phyloP scores from a whole-genome alignment of 108 stramenopile species.

The Nitzschia palea region DNA sequence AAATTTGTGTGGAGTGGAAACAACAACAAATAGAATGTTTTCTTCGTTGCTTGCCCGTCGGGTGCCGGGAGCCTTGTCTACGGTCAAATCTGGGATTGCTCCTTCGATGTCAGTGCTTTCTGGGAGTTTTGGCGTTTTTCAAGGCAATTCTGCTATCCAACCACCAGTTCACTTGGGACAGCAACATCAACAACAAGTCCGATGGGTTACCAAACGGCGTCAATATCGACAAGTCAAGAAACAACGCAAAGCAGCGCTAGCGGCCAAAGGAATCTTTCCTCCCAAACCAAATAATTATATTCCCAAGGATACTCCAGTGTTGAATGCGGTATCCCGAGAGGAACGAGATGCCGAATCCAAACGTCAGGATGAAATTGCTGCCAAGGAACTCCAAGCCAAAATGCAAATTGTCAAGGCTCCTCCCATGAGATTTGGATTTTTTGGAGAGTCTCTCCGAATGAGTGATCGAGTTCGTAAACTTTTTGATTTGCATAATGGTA shows the following conservation, averaged over 20 bases:
- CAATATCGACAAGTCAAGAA: slow-evolving; percentile 32
- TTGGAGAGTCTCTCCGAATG: slow-evolving; percentile 40
- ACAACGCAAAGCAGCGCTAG: slow-evolving; percentile 32
- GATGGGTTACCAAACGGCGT: slow-evolving; percentile 42
- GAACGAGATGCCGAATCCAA: slow-evolving; percentile 58
- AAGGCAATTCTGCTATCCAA: neutral
- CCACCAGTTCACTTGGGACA: no score
- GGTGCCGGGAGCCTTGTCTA: neutral
- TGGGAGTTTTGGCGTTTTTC: neutral
- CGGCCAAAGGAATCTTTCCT: slow-evolving; percentile 38
- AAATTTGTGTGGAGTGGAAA: neutral
- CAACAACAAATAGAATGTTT: slow-evolving; percentile 16
- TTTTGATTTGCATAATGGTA: slow-evolving; percentile 81
- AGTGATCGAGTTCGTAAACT: slow-evolving; percentile 71
- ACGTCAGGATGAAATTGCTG: slow-evolving; percentile 48
- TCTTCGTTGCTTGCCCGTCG: slow-evolving; percentile 18
- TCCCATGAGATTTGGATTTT: slow-evolving; percentile 34
- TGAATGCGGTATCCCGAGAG: slow-evolving; percentile 66
- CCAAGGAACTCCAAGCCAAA: slow-evolving; percentile 58
- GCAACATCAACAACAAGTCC: slow-evolving; percentile 37
- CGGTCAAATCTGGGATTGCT: neutral
- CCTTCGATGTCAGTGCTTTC: neutral
- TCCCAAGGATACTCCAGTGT: slow-evolving; percentile 61
- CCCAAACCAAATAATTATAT: slow-evolving; percentile 68
- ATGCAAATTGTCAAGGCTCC: slow-evolving; percentile 41